Percentiles rank a stretch among this genome's conserved stretches.
Conservation (phyloP, 2,329 filamentous ascomycete genomes). For the Calonectria hawksworthii region DNA sequence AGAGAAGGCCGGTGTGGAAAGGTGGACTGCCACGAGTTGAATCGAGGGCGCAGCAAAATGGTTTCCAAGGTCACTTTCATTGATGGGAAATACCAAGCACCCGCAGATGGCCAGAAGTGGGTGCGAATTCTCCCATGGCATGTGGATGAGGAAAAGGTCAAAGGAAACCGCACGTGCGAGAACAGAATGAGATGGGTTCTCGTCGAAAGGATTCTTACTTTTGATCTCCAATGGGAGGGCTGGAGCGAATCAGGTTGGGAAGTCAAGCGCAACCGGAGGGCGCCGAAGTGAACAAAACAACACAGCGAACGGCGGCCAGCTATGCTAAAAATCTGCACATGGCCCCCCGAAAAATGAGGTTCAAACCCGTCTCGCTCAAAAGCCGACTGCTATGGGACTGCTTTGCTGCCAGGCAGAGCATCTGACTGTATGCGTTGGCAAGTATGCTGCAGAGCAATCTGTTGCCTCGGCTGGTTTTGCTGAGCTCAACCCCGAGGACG, state of each 20-base stretch:
- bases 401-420: background rate
- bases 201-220: slow-evolving; percentile 55
- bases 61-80: slow-evolving; percentile 56
- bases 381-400: background rate
- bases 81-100: slow-evolving; percentile 50
- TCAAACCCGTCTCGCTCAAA: background rate
- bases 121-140: slow-evolving; percentile 52
- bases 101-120: slow-evolving; percentile 47
- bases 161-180: slow-evolving; percentile 45
- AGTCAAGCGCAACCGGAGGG: slow-evolving; percentile 32
- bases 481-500: background rate
- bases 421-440: background rate
- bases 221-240: slow-evolving; percentile 54
- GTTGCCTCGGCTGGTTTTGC: background rate
- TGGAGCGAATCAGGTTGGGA: slow-evolving; percentile 47
- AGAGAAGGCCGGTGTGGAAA: slow-evolving; percentile 53
- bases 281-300: background rate
- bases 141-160: slow-evolving; percentile 42
- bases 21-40: slow-evolving; percentile 52
- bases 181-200: slow-evolving; percentile 55
- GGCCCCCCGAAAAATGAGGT: background rate
- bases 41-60: slow-evolving; percentile 52
- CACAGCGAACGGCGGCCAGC: slow-evolving; percentile 11
- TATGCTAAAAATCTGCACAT: background rate
- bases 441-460: background rate